Evolutionary conservation across 2,329 filamentous ascomycete genomes (phyloP).

Genomic region (Hypoxylon sp.): DNA sequence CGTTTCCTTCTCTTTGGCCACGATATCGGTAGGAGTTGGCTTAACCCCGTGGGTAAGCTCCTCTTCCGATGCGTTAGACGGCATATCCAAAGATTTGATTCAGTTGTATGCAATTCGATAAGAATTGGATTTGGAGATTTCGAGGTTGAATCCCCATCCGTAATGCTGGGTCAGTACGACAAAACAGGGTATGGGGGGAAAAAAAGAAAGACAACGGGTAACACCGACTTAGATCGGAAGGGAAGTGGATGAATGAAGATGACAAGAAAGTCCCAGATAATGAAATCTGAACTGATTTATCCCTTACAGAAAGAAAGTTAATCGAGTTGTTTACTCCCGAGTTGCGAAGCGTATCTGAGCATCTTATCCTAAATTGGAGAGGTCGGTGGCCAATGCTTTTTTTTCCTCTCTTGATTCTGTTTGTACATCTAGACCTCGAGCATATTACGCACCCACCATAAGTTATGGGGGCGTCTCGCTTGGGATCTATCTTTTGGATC

Average conservation of each 20-base stretch:
- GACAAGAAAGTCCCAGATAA: constrained; percentile 2
- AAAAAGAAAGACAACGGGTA: constrained; percentile 32
- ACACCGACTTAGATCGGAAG: constrained; percentile 29
- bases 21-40: constrained; percentile 17
- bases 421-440: constrained; percentile 19
- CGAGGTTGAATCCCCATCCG: constrained; percentile 7
- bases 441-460: constrained; percentile 27
- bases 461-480: constrained; percentile 27
- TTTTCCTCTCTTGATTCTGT: constrained; percentile 19
- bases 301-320: neutral
- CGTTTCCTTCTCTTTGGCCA: constrained; percentile 25
- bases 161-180: neutral
- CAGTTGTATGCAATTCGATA: neutral
- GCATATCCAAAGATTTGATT: constrained; percentile 24
- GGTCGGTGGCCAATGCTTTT: constrained; percentile 13
- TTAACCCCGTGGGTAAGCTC: constrained; percentile 24
- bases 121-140: constrained; percentile 8
- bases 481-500: constrained; percentile 3
- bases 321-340: neutral
- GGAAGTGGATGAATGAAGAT: constrained; percentile 11
- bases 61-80: constrained; percentile 30
- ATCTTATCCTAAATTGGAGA: constrained; percentile 21
- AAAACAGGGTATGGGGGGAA: constrained; percentile 6
- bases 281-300: neutral
- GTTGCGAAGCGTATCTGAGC: constrained; percentile 11